Evolutionary conservation across 2,329 filamentous ascomycete genomes (phyloP).

Genomic region (Phialophora chinensis): DNA sequence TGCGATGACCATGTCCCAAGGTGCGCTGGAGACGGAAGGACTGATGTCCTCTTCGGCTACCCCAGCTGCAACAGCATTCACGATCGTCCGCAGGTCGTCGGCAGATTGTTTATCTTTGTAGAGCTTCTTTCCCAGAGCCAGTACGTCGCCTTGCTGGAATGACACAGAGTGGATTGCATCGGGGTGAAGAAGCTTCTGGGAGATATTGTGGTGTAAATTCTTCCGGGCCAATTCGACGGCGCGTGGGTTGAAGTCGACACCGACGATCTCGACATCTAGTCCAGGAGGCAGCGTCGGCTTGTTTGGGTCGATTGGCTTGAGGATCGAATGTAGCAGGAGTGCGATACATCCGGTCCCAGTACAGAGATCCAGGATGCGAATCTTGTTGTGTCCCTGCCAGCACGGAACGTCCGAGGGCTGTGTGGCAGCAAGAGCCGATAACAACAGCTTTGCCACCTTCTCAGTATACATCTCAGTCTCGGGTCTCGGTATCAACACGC

Average conservation of each 20-base stretch:
- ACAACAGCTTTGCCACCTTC: constrained; percentile 21
- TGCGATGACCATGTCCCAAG: constrained; percentile 73
- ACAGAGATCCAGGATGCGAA: constrained; percentile 82
- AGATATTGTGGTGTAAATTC: constrained; percentile 66
- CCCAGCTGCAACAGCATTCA: constrained; percentile 4
- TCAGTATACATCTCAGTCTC: constrained; percentile 41
- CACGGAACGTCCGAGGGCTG: not conserved
- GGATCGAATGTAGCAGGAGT: constrained; percentile 71
- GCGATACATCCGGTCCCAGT: constrained; percentile 91
- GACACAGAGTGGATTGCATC: constrained; percentile 46
- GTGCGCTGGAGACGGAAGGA: not conserved
- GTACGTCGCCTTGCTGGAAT: constrained; percentile 57
- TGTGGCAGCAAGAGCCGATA: not conserved
- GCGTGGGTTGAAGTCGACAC: constrained; percentile 72
- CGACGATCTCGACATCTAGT: constrained; percentile 60
- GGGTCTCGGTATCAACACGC: constrained; percentile 83
- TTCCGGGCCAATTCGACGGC: constrained; percentile 69
- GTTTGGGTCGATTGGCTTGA: constrained; percentile 45
- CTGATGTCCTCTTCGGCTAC: not conserved
- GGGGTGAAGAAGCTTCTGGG: constrained; percentile 39
- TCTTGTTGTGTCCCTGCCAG: constrained; percentile 23
- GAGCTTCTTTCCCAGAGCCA: constrained; percentile 34
- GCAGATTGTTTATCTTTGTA: not conserved
- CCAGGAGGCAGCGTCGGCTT: not conserved
- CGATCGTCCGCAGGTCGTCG: not conserved